Base-by-base conservation (phyloP, 129 eudicot genomes). In the Tagetes patula region DNA sequence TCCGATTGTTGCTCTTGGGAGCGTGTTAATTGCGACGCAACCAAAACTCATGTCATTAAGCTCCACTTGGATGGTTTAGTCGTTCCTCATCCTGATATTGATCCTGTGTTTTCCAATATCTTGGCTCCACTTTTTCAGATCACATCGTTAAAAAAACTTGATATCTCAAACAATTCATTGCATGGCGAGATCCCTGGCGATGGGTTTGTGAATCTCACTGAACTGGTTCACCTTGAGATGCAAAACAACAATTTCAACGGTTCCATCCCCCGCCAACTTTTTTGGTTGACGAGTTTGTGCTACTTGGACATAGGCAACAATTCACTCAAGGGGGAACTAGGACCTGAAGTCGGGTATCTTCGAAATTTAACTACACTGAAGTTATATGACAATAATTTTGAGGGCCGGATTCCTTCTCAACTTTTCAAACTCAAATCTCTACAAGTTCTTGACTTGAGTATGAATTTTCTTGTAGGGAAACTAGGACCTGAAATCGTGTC, bases 1-100 rank as follows among this genome's bases (percentile, higher is more conserved):
- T 63, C 83, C 32, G 83, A 82, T 60, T 87, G 92, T 74, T 87
- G 92, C 58, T 10, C 43, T 1, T 84, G 92, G 92, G 83, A 70
- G 50, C 60, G 84, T 34, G 88, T 82, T 6, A 59, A 72, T 3
- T 87, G 89, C 77, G 8, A 40, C 31, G 30, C 0, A 47, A 61
- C 77, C 7, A 59, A 20, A 46, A 12, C 43, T 7, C 27, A 20
- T 20, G 52, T 84, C 50, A 77, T 71, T 1, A 83, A 56, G 56
- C 87, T 84, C 27, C 58, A 71, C 55, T 83, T 81, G 1, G 11
- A 54, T 43, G 54, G 74, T 41, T 0, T 53, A 53, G 62, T 74
- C 11, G 75, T 76, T 11, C 81, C 75, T 27, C 6, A 54, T 3
- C 50, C 38, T 34, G 13, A 5, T n/a, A 1, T n/a, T 2, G 2